Evolutionary conservation across 257 asterid genomes (phyloP), one percentile per base, ranked within the genome.

Genomic region (Paulownia fortunei): DNA sequence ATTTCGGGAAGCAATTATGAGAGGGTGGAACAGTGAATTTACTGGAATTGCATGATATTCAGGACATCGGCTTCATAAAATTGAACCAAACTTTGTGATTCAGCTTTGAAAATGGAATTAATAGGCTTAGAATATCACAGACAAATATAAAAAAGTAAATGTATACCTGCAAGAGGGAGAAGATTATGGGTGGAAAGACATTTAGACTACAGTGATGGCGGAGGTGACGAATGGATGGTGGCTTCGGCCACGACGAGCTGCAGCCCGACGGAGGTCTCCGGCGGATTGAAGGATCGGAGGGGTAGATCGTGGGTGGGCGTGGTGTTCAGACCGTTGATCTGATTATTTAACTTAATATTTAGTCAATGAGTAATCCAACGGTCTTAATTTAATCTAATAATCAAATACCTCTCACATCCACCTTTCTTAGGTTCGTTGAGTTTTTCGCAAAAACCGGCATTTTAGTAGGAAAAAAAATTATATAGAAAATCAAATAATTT

Each of bases 181-280:
- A 62, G 24, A 44, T n/a, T 4, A 27, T 34, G 56, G 3, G 47
- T 26, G 3, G 36, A 42, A 8, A 11, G 69, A 56, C 37, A 44
- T 26, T 26, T 8, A 54, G 12, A 8, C 37, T 32, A 24, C 32
- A 55, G 26, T 15, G 24, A 64, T 11, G 74, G 47, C 30, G 5
- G 63, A n/a, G 47, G 51, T 30, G 55, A 2, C 34, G 36, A 75
- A 44, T 3, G 66, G 58, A 52, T 0, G 74, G 78, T 5, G 68
- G 76, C 42, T 73, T 19, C 37, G 72, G 76, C 21, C 24, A 34
- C 39, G 67, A 63, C n/a, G 78, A 64, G 21, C 72, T 71, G 49
- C 78, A 19, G 49, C 27, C 59, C 37, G 73, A 15, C 63, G 76
- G 59, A 52, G 65, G 51, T 51, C 42, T 13, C 30, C 30, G 61